These are phyloP conservation scores for Pugionium dolabratum DNA, from an alignment of 345 rosid genomes.

Conservation along the genomic window DNA sequence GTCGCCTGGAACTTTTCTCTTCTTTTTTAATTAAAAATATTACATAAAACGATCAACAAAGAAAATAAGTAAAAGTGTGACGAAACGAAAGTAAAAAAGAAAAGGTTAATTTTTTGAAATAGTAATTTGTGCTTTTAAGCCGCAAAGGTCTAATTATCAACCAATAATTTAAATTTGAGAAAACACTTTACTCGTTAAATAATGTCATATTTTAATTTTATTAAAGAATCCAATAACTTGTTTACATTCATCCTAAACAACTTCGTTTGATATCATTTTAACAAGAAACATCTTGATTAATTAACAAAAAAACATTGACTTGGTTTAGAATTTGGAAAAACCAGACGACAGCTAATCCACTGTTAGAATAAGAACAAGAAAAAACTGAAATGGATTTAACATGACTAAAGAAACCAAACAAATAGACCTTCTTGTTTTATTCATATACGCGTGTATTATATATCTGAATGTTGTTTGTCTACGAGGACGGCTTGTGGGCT, in stretches of 20 bases:
- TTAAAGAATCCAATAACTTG: too few relatives aligned
- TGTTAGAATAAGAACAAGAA: not conserved
- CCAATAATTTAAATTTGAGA: not conserved
- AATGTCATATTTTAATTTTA: too few relatives aligned
- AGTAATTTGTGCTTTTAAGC: slow-evolving; percentile 18
- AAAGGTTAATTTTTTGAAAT: not conserved
- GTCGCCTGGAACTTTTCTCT: slow-evolving; percentile 16
- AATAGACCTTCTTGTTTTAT: not conserved
- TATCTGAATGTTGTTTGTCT: slow-evolving; percentile 7
- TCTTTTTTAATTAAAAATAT: not conserved
- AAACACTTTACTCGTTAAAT: too few relatives aligned
- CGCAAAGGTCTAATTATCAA: slow-evolving; percentile 28
- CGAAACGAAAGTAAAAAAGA: slow-evolving; percentile 8
- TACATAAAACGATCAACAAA: not conserved
- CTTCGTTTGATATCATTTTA: too few relatives aligned
- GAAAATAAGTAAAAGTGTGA: slow-evolving; percentile 7
- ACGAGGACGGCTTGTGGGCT: slow-evolving; percentile 26
- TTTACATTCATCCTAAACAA: too few relatives aligned
- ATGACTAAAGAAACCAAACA: not conserved
- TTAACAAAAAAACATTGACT: slow-evolving; percentile 6
- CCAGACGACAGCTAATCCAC: not conserved
- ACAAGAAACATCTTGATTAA: not conserved
- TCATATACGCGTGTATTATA: slow-evolving; percentile 11
- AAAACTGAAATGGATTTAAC: not conserved
- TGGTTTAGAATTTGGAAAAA: not conserved